A percentile compares a stretch with the other conserved stretches of the same genome.
These are phyloP conservation scores for Lichtheimia corymbifera DNA, from an alignment of 371 early-diverging fungal species.

Conservation along the genomic window DNA sequence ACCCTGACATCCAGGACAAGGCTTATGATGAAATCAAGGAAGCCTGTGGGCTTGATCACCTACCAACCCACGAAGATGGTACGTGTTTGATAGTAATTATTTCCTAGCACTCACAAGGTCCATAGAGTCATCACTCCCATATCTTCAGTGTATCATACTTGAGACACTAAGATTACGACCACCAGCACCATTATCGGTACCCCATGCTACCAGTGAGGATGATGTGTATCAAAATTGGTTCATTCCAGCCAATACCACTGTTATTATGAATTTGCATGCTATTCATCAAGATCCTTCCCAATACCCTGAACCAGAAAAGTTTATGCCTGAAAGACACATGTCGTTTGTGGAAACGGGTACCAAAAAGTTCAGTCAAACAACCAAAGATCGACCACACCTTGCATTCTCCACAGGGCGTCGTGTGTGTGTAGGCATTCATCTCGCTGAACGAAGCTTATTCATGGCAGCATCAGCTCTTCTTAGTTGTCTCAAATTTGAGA, in stretches of 20 bases:
- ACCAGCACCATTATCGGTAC: conserved; percentile 47
- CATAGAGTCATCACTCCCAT: conserved; percentile 32
- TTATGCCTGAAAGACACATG: conserved; percentile 47
- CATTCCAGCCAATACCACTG: conserved; percentile 49
- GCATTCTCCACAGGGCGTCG: conserved; percentile 52
- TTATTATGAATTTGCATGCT: conserved; percentile 47
- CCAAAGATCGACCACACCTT: conserved; percentile 43
- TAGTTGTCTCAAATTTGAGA: conserved; percentile 39
- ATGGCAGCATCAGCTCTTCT: conserved; percentile 37
- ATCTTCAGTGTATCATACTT: conserved; percentile 48
- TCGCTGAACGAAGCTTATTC: conserved; percentile 50
- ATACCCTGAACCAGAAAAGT: conserved; percentile 31
- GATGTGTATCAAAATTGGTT: conserved; percentile 41
- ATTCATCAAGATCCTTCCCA: conserved; percentile 34
- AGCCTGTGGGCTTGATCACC: conserved; percentile 27
- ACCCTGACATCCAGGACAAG: conserved; percentile 45
- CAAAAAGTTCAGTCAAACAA: conserved; percentile 19
- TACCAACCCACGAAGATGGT: conserved; percentile 40
- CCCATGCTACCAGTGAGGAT: conserved; percentile 44
- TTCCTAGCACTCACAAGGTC: not conserved
- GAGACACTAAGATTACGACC: conserved; percentile 46
- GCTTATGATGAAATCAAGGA: conserved; percentile 39
- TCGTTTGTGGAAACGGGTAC: conserved; percentile 20
- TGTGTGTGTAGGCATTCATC: conserved; percentile 52
- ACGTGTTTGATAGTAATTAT: conserved; percentile 12